Percentiles rank a stretch among this genome's conserved stretches.
Conservation (phyloP, 768 basidiomycete species). For the Lactarius quietus region DNA sequence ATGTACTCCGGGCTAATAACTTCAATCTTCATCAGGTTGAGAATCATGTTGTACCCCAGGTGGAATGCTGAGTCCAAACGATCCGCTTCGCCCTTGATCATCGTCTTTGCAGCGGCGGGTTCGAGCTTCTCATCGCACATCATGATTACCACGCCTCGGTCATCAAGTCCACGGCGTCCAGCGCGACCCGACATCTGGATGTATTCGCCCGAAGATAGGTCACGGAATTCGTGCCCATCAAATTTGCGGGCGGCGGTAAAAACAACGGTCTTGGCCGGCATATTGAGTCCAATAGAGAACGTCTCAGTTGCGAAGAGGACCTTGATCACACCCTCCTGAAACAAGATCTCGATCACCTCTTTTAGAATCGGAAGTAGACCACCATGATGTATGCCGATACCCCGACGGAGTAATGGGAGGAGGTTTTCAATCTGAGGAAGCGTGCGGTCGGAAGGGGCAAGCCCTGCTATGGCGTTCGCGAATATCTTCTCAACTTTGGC, state of each 20-base stretch:
- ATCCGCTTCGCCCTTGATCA: constrained; percentile 99
- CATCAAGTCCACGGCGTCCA: constrained; percentile 93
- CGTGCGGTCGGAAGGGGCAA: constrained; percentile 80
- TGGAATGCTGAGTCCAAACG: constrained; percentile 97
- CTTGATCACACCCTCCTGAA: constrained; percentile 97
- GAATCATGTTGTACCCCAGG: constrained; percentile 97
- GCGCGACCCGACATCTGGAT: constrained; percentile 99
- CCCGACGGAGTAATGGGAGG: constrained; percentile 88
- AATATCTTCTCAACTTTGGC: constrained; percentile 85
- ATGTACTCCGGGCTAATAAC: constrained; percentile 98
- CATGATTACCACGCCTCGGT: constrained; percentile 99
- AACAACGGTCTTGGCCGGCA: constrained; percentile 99
- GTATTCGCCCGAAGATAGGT: constrained; percentile 93
- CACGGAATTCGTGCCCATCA: constrained; percentile 92
- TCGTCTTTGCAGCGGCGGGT: constrained; percentile 83
- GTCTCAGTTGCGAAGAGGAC: constrained; percentile 98
- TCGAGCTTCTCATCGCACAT: constrained; percentile 99
- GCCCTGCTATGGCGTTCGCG: constrained; percentile 88
- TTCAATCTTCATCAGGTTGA: constrained; percentile 98
- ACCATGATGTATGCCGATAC: constrained; percentile 97
- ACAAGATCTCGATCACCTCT: constrained; percentile 98
- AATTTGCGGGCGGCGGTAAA: constrained; percentile 96
- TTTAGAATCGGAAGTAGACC: constrained; percentile 96
- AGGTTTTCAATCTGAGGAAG: constrained; percentile 93
- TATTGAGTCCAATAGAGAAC: constrained; percentile 96